Evolutionary conservation across 2,329 filamentous ascomycete genomes (phyloP).

Genomic region (Botrytis elliptica): DNA sequence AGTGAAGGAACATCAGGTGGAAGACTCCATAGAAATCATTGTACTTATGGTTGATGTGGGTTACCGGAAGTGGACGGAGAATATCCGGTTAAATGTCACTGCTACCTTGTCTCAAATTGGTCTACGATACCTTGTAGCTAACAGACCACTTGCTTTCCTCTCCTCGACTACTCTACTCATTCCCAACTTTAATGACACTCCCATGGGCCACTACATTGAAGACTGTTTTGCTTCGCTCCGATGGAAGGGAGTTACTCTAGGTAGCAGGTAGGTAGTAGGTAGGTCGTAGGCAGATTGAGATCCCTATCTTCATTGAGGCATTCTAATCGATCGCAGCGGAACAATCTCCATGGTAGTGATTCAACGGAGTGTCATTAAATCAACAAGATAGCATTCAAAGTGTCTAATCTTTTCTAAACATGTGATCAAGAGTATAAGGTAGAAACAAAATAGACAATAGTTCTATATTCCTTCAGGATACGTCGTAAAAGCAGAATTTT

Average conservation of each 20-base stretch:
- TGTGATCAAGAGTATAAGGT: not conserved
- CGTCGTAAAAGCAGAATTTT: too few relatives aligned
- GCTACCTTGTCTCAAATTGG: not conserved
- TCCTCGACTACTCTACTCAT: too few relatives aligned
- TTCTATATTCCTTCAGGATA: not conserved
- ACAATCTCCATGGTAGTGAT: not conserved
- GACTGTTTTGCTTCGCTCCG: too few relatives aligned
- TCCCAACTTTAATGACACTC: too few relatives aligned
- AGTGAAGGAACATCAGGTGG: not conserved
- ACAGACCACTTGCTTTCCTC: not conserved
- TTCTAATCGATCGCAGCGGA: too few relatives aligned
- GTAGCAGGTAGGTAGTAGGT: too few relatives aligned
- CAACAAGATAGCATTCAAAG: not conserved
- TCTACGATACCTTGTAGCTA: not conserved
- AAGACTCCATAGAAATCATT: not conserved
- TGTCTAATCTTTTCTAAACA: not conserved
- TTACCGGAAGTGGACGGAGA: slow-evolving; percentile 6
- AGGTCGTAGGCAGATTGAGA: too few relatives aligned
- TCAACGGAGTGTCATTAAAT: not conserved
- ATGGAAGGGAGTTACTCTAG: too few relatives aligned
- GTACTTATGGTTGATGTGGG: not conserved
- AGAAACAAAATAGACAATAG: not conserved
- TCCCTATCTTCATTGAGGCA: too few relatives aligned
- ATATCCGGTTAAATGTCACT: slow-evolving; percentile 3
- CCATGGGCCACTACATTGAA: too few relatives aligned